Evolutionary conservation across 441 rosid species (phyloP).

Genomic region (Populus trichocarpa): DNA sequence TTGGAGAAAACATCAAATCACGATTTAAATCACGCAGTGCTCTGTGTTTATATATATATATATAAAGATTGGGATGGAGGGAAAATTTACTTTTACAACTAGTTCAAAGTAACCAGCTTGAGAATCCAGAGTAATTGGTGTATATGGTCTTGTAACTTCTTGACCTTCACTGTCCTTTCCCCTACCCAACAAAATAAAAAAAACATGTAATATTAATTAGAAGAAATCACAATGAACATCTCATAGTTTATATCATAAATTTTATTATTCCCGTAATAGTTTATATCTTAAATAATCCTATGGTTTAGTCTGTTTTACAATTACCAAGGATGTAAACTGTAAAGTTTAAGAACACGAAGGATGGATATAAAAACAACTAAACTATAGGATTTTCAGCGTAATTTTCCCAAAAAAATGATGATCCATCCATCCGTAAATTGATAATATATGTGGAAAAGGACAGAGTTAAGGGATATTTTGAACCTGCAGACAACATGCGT

Average conservation of each 20-base stretch:
- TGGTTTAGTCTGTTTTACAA: too few relatives aligned
- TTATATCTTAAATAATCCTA: too few relatives aligned
- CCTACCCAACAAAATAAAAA: conserved; percentile 25
- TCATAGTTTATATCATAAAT: too few relatives aligned
- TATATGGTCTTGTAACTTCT: conserved; percentile 74
- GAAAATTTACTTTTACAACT: conserved; percentile 60
- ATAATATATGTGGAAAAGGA: not conserved
- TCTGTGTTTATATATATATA: too few relatives aligned
- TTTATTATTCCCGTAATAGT: too few relatives aligned
- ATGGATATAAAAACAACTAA: too few relatives aligned
- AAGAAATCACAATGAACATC: too few relatives aligned
- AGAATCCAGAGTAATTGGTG: conserved; percentile 83
- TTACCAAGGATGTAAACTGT: too few relatives aligned
- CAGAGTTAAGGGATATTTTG: not conserved
- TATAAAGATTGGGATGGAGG: too few relatives aligned
- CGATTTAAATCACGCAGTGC: not conserved
- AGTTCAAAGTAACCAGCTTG: conserved; percentile 73
- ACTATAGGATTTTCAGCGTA: not conserved
- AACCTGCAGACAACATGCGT: conserved; percentile 28
- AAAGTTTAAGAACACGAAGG: too few relatives aligned
- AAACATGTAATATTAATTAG: too few relatives aligned
- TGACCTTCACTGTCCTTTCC: conserved; percentile 71
- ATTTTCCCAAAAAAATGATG: too few relatives aligned
- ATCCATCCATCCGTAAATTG: not conserved
- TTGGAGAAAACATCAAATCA: not conserved